Evolutionary conservation across 129 eudicot species (phyloP).

Genomic region (Saposhnikovia divaricata): DNA sequence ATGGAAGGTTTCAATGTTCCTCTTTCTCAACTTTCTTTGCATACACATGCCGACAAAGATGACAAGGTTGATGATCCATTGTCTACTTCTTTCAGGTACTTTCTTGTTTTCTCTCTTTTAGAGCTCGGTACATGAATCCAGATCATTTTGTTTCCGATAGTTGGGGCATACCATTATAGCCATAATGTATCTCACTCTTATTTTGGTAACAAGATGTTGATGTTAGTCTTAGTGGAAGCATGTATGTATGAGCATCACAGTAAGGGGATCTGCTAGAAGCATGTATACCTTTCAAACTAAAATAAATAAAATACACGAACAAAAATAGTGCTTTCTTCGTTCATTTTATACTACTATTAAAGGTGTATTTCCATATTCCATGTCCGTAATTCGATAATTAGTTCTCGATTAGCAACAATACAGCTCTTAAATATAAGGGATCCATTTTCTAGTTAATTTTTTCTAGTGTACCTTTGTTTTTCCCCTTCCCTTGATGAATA

Average conservation of each 20-base stretch:
- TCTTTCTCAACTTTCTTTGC: conserved; percentile 23
- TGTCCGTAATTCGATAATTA: neutral
- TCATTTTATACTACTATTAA: no score
- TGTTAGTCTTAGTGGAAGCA: neutral
- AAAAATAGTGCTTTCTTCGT: neutral
- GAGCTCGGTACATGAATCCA: neutral
- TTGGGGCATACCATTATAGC: neutral
- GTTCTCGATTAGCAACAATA: neutral
- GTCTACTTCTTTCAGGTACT: conserved; percentile 53
- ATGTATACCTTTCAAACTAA: neutral
- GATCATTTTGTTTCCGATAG: neutral
- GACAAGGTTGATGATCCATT: conserved; percentile 29
- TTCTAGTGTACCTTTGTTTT: neutral
- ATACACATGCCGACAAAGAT: conserved; percentile 8
- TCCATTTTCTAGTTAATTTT: no score
- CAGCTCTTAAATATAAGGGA: no score
- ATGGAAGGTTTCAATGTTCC: conserved; percentile 70
- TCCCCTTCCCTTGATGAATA: neutral
- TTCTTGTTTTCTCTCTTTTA: neutral
- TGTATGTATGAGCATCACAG: neutral
- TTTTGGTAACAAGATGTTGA: neutral
- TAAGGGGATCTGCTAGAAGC: neutral
- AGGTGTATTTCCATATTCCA: no score
- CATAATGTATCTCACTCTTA: neutral
- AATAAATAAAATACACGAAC: no score